Evolutionary conservation across 192 early-diverging fungal genomes (phyloP).

Genomic region (Coemansia sp.): DNA sequence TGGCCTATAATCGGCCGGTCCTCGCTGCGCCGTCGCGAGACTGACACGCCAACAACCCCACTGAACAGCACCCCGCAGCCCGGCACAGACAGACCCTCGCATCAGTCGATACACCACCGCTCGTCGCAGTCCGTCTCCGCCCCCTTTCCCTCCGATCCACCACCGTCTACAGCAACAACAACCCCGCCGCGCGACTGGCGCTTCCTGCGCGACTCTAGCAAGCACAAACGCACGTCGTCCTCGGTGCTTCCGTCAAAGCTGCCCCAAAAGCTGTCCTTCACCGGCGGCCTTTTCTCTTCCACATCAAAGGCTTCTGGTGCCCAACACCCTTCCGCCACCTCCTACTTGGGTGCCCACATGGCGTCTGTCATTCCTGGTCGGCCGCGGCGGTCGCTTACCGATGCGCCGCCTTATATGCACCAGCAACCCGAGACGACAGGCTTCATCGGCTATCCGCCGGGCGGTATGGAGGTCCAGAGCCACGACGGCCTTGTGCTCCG

Average conservation of each 20-base stretch:
- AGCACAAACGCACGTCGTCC: conserved; percentile 46
- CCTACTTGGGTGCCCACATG: neutral
- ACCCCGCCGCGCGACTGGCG: conserved; percentile 34
- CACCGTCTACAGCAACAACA: conserved; percentile 8
- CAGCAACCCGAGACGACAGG: conserved; percentile 6
- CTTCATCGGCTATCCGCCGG: conserved; percentile 51
- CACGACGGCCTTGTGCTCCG: conserved; percentile 29
- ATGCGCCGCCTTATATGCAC: neutral
- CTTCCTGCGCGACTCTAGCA: conserved; percentile 17
- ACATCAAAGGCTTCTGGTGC: neutral
- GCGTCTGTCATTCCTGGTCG: neutral
- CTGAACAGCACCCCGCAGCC: neutral
- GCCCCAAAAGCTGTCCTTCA: conserved; percentile 21
- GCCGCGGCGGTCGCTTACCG: neutral
- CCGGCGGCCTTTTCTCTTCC: conserved; percentile 16
- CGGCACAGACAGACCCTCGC: neutral
- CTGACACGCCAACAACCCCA: neutral
- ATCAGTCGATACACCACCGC: conserved; percentile 27
- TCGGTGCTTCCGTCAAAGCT: conserved; percentile 26
- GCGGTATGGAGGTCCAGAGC: conserved; percentile 36
- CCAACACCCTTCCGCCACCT: neutral
- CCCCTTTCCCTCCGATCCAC: conserved; percentile 9
- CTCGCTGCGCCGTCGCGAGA: conserved; percentile 30
- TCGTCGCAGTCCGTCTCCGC: conserved; percentile 48
- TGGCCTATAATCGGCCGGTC: conserved; percentile 37